A percentile compares a stretch with the other conserved stretches of the same genome.
phyloP scores from a whole-genome alignment of 805 yeast genomes.

The Scheffersomyces ergatensis region DNA sequence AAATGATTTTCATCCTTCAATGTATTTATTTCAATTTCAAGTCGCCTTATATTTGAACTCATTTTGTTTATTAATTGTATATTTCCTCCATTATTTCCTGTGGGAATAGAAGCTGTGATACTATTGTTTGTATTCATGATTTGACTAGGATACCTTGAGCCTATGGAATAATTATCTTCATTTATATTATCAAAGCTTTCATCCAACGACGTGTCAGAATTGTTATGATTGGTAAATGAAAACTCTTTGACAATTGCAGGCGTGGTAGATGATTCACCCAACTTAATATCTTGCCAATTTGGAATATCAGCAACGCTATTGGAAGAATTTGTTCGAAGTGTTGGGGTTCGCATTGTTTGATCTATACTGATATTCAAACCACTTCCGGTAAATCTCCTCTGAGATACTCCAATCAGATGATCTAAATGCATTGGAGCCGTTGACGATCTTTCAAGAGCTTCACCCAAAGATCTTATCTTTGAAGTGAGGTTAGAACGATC shows the following conservation, averaged over 20 bases:
- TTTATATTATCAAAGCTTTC: slow-evolving; percentile 1
- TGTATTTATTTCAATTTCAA: slow-evolving; percentile 74
- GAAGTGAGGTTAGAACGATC: slow-evolving; percentile 26
- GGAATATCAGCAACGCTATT: not conserved
- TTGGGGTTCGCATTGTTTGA: slow-evolving; percentile 1
- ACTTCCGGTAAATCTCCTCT: not conserved
- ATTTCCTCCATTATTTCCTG: slow-evolving; percentile 17
- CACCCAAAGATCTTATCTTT: slow-evolving; percentile 20
- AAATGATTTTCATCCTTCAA: slow-evolving; percentile 60
- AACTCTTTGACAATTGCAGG: slow-evolving; percentile 22
- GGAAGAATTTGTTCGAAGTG: not conserved
- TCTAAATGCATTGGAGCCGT: not conserved
- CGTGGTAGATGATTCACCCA: slow-evolving; percentile 51
- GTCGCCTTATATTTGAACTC: slow-evolving; percentile 70
- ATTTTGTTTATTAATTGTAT: slow-evolving; percentile 73
- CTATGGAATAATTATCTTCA: not conserved
- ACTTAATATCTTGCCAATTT: slow-evolving; percentile 24
- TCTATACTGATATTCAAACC: not conserved
- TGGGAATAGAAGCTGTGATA: slow-evolving; percentile 5
- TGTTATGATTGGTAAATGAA: not conserved
- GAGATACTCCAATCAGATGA: not conserved
- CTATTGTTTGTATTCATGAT: not conserved
- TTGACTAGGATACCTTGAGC: not conserved
- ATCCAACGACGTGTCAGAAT: not conserved
- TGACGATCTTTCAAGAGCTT: slow-evolving; percentile 11